Evolutionary conservation across 768 basidiomycete species (phyloP).

Genomic region (Suillus clintonianus): DNA sequence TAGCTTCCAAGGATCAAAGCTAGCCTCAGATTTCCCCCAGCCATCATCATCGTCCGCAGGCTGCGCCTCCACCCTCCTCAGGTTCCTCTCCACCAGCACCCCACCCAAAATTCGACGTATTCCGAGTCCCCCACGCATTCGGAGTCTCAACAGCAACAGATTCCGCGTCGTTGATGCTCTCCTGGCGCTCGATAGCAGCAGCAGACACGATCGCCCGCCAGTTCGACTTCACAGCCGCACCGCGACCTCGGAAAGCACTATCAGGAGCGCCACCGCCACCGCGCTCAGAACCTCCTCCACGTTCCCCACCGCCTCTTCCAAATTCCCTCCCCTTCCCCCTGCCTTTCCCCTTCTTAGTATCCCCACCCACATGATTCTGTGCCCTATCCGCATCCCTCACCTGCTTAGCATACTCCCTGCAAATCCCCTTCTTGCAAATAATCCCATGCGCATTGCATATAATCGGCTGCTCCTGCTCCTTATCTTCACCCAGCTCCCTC

Average conservation of each 20-base stretch:
- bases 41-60: slow-evolving; percentile 2
- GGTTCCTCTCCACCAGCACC: slow-evolving; percentile 3
- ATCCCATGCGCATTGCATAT: slow-evolving; percentile 34
- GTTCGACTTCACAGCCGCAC: slow-evolving; percentile 31
- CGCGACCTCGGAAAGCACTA: slow-evolving; percentile 28
- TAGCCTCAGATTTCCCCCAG: slow-evolving; percentile 23
- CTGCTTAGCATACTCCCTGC: slow-evolving; percentile 32
- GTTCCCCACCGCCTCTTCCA: slow-evolving; percentile 9
- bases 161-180: slow-evolving; percentile 9
- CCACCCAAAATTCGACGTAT: slow-evolving; percentile 13
- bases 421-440: slow-evolving; percentile 40
- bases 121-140: slow-evolving; percentile 25
- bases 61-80: slow-evolving; percentile 5
- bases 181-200: slow-evolving; percentile 25
- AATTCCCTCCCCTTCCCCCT: background rate
- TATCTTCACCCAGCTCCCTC: slow-evolving; percentile 9
- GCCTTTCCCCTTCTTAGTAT: slow-evolving; percentile 18
- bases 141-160: background rate
- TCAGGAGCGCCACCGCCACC: slow-evolving; percentile 8
- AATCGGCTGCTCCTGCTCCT: slow-evolving; percentile 10
- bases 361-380: slow-evolving; percentile 11
- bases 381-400: slow-evolving; percentile 18
- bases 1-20: slow-evolving; percentile 27
- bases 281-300: background rate
- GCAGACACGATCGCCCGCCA: slow-evolving; percentile 31